Evolutionary conservation across 257 asterid genomes (phyloP).

Genomic region (Ilex asprella): DNA sequence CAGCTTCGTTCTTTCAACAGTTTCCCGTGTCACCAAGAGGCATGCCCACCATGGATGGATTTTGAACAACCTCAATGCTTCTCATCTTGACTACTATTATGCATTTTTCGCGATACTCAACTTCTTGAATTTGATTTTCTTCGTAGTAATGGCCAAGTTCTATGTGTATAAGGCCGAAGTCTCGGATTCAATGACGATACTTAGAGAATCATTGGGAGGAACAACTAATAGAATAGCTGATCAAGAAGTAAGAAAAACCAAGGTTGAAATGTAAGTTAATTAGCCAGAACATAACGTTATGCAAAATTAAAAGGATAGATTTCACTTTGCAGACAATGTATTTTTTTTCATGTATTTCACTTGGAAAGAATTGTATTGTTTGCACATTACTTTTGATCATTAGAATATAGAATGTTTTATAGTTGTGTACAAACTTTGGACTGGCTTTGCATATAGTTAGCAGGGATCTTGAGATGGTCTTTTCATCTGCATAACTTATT

Average conservation of each 20-base stretch:
- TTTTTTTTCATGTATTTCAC: no score
- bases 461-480: no score
- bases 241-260: background rate
- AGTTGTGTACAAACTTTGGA: no score
- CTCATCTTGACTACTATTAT: constrained; percentile 25
- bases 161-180: constrained; percentile 28
- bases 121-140: constrained; percentile 21
- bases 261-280: no score
- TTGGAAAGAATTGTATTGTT: no score
- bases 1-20: background rate
- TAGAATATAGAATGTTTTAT: no score
- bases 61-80: constrained; percentile 3
- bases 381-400: no score
- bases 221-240: background rate
- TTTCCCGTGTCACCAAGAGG: background rate
- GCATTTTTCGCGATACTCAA: constrained; percentile 26
- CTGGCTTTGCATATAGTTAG: no score
- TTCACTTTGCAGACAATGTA: no score
- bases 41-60: background rate
- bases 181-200: constrained; percentile 27
- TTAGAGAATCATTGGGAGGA: constrained; percentile 19
- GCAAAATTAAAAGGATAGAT: no score
- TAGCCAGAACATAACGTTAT: no score
- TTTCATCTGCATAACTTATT: no score
- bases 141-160: constrained; percentile 9